These are phyloP conservation scores for Elsinoe necatrix DNA, from an alignment of 2,329 filamentous ascomycete species.

Conservation along the genomic window DNA sequence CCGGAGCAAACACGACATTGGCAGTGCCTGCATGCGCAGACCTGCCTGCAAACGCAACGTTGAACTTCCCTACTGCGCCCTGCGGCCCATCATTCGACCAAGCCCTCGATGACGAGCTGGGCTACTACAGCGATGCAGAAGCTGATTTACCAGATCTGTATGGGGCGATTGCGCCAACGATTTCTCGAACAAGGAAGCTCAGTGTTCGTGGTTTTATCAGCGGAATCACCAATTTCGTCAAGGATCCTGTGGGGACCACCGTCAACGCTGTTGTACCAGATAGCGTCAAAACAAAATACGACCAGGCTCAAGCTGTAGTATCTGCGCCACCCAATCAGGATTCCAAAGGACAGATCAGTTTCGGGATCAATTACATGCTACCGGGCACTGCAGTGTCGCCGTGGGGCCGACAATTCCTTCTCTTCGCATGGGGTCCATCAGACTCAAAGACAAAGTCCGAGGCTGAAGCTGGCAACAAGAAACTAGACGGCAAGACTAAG, in stretches of 20 bases:
- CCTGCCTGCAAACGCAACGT: constrained; percentile 9
- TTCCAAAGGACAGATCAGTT: neutral
- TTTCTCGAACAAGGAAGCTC: neutral
- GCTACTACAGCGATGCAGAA: constrained; percentile 13
- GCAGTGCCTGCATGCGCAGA: neutral
- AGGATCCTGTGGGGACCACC: neutral
- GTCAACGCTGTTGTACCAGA: constrained; percentile 1
- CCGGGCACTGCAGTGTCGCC: constrained; percentile 15
- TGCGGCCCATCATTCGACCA: constrained; percentile 16
- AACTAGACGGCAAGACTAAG: constrained; percentile 14
- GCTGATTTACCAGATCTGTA: constrained; percentile 8
- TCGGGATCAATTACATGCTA: constrained; percentile 2
- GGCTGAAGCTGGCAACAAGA: constrained; percentile 6
- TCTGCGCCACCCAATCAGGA: constrained; percentile 1
- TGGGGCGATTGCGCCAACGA: constrained; percentile 7
- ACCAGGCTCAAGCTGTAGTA: constrained; percentile 2
- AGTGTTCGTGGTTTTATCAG: neutral
- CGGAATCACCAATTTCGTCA: neutral
- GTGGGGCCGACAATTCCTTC: constrained; percentile 16
- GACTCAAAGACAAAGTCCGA: constrained; percentile 4
- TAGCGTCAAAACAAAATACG: neutral
- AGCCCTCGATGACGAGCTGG: constrained; percentile 16
- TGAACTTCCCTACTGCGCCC: constrained; percentile 13
- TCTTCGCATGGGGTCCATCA: constrained; percentile 15
- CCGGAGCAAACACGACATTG: constrained; percentile 7